Conservation (phyloP, 169 alveolate genomes). For the Plasmodium berghei region DNA sequence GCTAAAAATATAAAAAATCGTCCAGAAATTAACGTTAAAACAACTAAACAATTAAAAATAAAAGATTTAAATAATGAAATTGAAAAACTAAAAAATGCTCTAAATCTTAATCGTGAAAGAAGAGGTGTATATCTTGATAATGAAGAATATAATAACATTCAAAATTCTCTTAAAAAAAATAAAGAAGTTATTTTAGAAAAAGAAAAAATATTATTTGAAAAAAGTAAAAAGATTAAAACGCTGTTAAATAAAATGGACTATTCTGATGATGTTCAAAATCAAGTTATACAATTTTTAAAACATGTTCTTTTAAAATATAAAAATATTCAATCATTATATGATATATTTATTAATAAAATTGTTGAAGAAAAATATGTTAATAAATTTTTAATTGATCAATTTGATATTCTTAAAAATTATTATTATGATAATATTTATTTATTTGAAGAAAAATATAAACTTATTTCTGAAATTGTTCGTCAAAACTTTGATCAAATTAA, state of each 20-base stretch:
- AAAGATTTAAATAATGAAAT: conserved; percentile 83
- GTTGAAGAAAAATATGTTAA: conserved; percentile 52
- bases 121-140: conserved; percentile 79
- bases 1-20: conserved; percentile 93
- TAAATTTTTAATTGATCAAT: conserved; percentile 10
- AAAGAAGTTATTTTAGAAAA: conserved; percentile 60
- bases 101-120: conserved; percentile 79
- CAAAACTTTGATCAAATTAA: conserved; percentile 7
- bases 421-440: conserved; percentile 4
- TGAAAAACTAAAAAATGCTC: conserved; percentile 79
- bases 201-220: conserved; percentile 47
- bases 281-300: conserved; percentile 15
- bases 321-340: conserved; percentile 43
- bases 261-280: conserved; percentile 66
- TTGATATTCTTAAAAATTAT: conserved; percentile 10
- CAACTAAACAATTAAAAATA: conserved; percentile 90
- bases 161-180: conserved; percentile 45
- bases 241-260: conserved; percentile 58
- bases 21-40: conserved; percentile 92
- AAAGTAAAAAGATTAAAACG: conserved; percentile 62
- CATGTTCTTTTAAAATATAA: conserved; percentile 32
- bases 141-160: conserved; percentile 71
- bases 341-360: conserved; percentile 27
- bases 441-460: conserved; percentile 8
- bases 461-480: neutral